Percentiles rank a stretch among this genome's conserved stretches.
Evolutionary conservation across 768 basidiomycete genomes (phyloP).

Genomic region (Tulasnella sp.): DNA sequence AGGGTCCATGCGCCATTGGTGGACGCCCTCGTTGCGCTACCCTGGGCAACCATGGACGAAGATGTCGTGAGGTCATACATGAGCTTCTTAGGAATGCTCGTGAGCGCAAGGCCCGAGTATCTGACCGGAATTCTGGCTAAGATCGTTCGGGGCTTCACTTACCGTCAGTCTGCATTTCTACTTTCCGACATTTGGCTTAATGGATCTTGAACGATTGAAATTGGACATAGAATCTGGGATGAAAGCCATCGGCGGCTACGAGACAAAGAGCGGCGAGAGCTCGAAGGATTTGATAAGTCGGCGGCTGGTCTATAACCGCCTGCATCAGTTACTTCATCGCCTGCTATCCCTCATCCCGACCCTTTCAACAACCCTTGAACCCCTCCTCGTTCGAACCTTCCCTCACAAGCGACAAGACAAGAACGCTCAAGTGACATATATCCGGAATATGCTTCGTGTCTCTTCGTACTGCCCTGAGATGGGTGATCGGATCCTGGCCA

Average conservation of each 20-base stretch:
- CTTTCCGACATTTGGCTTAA: too few species aligned
- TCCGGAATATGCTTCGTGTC: slow-evolving; percentile 76
- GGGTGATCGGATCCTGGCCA: slow-evolving; percentile 65
- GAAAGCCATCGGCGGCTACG: slow-evolving; percentile 37
- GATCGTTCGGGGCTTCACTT: slow-evolving; percentile 76
- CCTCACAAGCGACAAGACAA: slow-evolving; percentile 88
- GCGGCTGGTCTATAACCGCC: slow-evolving; percentile 70
- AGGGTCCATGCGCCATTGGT: slow-evolving; percentile 69
- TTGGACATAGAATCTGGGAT: slow-evolving; percentile 59
- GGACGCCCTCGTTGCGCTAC: slow-evolving; percentile 74
- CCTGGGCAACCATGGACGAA: slow-evolving; percentile 88
- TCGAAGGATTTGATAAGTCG: slow-evolving; percentile 57
- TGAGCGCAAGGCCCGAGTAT: slow-evolving; percentile 88
- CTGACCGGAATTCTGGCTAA: slow-evolving; percentile 71
- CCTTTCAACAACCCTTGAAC: slow-evolving; percentile 73
- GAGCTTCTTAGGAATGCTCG: slow-evolving; percentile 80
- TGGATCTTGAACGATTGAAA: neutral
- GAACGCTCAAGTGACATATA: slow-evolving; percentile 72
- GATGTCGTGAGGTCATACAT: slow-evolving; percentile 80
- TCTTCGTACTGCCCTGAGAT: slow-evolving; percentile 84
- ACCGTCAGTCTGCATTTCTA: slow-evolving; percentile 52
- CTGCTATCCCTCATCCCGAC: slow-evolving; percentile 89
- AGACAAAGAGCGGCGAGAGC: slow-evolving; percentile 47
- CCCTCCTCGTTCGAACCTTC: slow-evolving; percentile 73
- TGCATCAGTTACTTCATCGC: slow-evolving; percentile 77